phyloP scores from a whole-genome alignment of 805 yeast genomes.

The Candida germanica region DNA sequence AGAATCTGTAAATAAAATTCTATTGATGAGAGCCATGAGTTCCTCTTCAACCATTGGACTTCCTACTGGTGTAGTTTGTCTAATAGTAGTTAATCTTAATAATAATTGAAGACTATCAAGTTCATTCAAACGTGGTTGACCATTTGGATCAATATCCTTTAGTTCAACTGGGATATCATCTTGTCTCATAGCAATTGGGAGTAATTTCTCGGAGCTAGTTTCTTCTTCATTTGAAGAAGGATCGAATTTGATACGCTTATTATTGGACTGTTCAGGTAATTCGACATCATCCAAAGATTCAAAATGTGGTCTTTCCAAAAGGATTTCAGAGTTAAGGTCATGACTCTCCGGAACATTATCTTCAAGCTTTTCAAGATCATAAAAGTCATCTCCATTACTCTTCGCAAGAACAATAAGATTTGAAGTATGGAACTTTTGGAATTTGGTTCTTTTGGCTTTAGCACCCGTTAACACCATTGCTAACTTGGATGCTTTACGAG shows the following conservation, averaged over 20 bases:
- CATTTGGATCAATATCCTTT: constrained; percentile 66
- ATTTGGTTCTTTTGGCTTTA: constrained; percentile 82
- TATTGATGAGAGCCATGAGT: constrained; percentile 66
- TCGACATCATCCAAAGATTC: constrained; percentile 55
- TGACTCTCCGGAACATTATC: constrained; percentile 48
- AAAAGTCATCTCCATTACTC: constrained; percentile 30
- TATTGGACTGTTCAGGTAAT: constrained; percentile 30
- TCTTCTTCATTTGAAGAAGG: constrained; percentile 22
- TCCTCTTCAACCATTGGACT: constrained; percentile 78
- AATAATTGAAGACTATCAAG: constrained; percentile 74
- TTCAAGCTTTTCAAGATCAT: constrained; percentile 13
- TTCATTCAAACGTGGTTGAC: constrained; percentile 70
- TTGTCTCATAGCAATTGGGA: constrained; percentile 62
- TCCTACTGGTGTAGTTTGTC: constrained; percentile 68
- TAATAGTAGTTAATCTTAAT: constrained; percentile 59
- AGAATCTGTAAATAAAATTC: constrained; percentile 55
- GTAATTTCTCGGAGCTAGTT: constrained; percentile 29
- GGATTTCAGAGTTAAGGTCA: constrained; percentile 68
- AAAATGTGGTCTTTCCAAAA: constrained; percentile 72
- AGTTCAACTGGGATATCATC: constrained; percentile 61
- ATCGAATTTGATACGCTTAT: constrained; percentile 42
- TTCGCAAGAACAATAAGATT: constrained; percentile 76
- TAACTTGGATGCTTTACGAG: constrained; percentile 57
- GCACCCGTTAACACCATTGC: constrained; percentile 78
- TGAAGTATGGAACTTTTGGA: constrained; percentile 68